A percentile compares a stretch with the other conserved stretches of the same genome.
Evolutionary conservation across 2,329 filamentous ascomycete genomes (phyloP).

Genomic region (Colletotrichum simmondsii): DNA sequence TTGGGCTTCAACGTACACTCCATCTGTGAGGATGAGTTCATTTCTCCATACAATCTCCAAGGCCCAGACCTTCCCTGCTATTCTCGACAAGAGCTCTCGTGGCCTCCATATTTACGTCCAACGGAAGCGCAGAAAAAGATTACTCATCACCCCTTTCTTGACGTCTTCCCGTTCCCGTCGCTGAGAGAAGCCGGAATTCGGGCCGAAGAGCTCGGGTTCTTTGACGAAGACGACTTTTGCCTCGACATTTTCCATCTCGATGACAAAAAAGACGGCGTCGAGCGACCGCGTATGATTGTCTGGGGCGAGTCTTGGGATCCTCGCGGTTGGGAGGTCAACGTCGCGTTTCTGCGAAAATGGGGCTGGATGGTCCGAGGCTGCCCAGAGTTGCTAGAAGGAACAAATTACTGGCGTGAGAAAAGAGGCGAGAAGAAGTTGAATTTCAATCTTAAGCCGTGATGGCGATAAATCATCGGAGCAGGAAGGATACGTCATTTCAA

Average conservation of each 20-base stretch:
- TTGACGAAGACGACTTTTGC: conserved; percentile 28
- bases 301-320: conserved; percentile 60
- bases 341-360: conserved; percentile 58
- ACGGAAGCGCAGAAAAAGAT: conserved; percentile 41
- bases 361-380: conserved; percentile 49
- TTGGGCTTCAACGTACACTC: conserved; percentile 25
- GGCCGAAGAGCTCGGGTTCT: conserved; percentile 7
- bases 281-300: conserved; percentile 51
- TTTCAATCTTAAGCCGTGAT: neutral
- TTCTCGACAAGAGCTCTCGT: neutral
- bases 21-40: conserved; percentile 32
- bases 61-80: conserved; percentile 29
- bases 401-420: conserved; percentile 46
- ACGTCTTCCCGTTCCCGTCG: conserved; percentile 42
- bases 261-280: neutral
- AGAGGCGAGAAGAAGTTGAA: conserved; percentile 20
- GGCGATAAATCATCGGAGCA: too few relatives aligned
- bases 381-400: conserved; percentile 47
- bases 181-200: conserved; percentile 42
- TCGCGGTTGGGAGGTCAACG: conserved; percentile 58
- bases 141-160: conserved; percentile 45
- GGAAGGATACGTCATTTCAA: too few relatives aligned
- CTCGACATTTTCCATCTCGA: conserved; percentile 13
- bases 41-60: conserved; percentile 22
- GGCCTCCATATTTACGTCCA: conserved; percentile 38